Percentiles rank a stretch among this genome's conserved stretches.
phyloP scores from a whole-genome alignment of 768 basidiomycete species.

The Auriscalpium microsporum region DNA sequence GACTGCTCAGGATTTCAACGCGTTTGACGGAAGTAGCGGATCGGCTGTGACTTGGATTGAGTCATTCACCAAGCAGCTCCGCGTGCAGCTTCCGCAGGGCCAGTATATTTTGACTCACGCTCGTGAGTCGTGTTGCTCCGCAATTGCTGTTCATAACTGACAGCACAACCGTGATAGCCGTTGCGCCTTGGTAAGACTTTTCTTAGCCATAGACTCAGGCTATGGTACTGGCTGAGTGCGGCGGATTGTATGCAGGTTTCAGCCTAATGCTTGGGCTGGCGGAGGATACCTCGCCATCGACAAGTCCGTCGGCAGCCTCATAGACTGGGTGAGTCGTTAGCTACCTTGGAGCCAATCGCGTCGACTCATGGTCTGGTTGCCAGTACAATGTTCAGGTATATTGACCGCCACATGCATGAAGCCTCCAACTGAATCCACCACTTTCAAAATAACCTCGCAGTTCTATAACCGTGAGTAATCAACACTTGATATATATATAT shows the following conservation, averaged over 20 bases:
- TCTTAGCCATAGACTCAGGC: not conserved
- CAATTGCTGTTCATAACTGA: not conserved
- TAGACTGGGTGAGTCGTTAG: constrained; percentile 32
- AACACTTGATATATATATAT: too few species aligned
- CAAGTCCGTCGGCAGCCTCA: constrained; percentile 31
- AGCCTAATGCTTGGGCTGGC: constrained; percentile 25
- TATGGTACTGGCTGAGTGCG: too few species aligned
- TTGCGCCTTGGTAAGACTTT: constrained; percentile 32
- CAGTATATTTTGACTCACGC: constrained; percentile 31
- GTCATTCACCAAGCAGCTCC: constrained; percentile 28
- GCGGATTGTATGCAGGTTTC: constrained; percentile 22
- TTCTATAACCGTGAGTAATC: constrained; percentile 28
- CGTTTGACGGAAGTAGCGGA: constrained; percentile 43
- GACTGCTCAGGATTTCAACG: constrained; percentile 47
- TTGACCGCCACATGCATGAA: not conserved
- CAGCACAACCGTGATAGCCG: constrained; percentile 25
- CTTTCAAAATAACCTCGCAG: constrained; percentile 23
- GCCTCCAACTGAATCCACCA: not conserved
- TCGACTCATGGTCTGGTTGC: too few species aligned
- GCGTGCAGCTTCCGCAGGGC: constrained; percentile 26
- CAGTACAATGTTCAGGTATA: constrained; percentile 37
- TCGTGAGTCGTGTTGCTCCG: constrained; percentile 16
- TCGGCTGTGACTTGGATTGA: constrained; percentile 40
- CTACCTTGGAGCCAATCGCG: too few species aligned
- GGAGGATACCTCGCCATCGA: constrained; percentile 35